A percentile compares a stretch with the other conserved stretches of the same genome.
phyloP scores from a whole-genome alignment of 176 grass and related monocot species.

The Avena insularis region DNA sequence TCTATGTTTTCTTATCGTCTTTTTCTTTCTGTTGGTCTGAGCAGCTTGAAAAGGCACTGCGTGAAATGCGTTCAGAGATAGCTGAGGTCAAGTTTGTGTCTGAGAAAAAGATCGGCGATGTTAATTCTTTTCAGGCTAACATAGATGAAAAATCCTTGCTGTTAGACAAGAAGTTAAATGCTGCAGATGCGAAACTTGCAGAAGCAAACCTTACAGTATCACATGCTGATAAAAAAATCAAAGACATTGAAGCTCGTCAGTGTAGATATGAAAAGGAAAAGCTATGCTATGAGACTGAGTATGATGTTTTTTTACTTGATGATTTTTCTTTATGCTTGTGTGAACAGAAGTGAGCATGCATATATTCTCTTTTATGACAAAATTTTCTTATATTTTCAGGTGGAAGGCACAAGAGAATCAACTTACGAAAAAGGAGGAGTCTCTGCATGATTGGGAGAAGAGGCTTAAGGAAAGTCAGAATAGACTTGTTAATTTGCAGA shows the following conservation, averaged over 20 bases:
- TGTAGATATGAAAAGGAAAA: conserved; percentile 78
- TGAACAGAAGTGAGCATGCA: not conserved
- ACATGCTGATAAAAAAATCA: conserved; percentile 67
- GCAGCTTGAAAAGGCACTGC: conserved; percentile 80
- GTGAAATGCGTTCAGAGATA: conserved; percentile 67
- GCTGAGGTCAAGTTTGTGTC: conserved; percentile 80
- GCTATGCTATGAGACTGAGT: conserved; percentile 72
- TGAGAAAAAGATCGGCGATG: conserved; percentile 73
- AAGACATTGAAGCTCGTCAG: conserved; percentile 66
- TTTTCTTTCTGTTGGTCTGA: conserved; percentile 24
- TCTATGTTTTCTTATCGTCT: not conserved
- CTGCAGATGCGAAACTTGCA: conserved; percentile 84
- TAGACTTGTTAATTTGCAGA: conserved; percentile 34
- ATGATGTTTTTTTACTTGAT: conserved; percentile 23
- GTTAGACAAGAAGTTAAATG: conserved; percentile 75
- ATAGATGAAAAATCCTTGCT: conserved; percentile 80
- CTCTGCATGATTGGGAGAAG: conserved; percentile 70
- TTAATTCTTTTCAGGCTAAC: conserved; percentile 65
- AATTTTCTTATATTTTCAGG: conserved; percentile 33
- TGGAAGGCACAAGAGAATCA: conserved; percentile 70
- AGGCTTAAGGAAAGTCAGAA: conserved; percentile 38
- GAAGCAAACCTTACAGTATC: conserved; percentile 85
- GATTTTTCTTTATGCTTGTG: not conserved
- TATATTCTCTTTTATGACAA: not conserved
- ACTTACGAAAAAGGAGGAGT: conserved; percentile 66